Conservation (phyloP, 148 eudicot species). For the Pharnaceum exiguum region DNA sequence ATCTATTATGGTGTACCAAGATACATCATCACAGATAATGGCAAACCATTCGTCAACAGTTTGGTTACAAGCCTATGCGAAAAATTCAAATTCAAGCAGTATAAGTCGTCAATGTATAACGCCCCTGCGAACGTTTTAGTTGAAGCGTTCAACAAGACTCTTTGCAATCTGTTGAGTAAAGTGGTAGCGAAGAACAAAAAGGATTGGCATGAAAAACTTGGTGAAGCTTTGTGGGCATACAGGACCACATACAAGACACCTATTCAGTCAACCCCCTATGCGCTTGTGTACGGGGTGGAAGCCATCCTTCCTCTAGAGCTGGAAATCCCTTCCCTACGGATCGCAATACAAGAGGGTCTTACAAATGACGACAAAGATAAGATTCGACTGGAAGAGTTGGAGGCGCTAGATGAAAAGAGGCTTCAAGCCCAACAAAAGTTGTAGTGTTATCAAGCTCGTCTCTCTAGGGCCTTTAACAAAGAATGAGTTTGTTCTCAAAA, state of each 20-base stretch:
- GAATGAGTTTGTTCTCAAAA: too few species aligned
- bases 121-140: background rate
- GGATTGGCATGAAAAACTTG: background rate
- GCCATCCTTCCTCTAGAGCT: background rate
- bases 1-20: constrained; percentile 7
- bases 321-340: background rate
- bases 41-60: background rate
- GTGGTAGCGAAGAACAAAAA: background rate
- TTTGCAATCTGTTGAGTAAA: background rate
- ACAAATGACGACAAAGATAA: background rate
- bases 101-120: background rate
- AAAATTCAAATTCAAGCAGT: background rate
- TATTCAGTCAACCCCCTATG: background rate
- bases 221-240: background rate
- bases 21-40: background rate
- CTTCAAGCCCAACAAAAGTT: background rate
- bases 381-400: background rate
- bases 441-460: background rate
- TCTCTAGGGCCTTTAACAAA: background rate
- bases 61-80: background rate
- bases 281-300: too few species aligned
- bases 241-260: background rate
- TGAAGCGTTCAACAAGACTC: background rate
- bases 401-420: background rate
- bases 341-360: background rate